These are phyloP conservation scores for Panicum miliaceum DNA, from an alignment of 176 grass and related monocot species.

Conservation along the genomic window DNA sequence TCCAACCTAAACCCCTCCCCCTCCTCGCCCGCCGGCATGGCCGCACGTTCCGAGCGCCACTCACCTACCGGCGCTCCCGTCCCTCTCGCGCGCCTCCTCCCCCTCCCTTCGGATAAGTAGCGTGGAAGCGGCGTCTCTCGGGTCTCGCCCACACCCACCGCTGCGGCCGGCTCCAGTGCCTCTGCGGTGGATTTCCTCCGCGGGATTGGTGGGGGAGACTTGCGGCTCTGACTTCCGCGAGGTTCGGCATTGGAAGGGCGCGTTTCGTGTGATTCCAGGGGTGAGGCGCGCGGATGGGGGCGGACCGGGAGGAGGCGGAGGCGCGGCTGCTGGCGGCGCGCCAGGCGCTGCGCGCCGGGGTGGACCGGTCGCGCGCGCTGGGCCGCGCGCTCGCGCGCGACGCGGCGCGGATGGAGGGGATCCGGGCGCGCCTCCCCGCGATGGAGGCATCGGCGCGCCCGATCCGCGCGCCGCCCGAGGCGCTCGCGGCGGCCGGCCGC, in stretches of 20 bases:
- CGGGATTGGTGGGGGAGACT: neutral
- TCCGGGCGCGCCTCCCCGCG: conserved; percentile 58
- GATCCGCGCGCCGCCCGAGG: conserved; percentile 64
- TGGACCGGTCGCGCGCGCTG: conserved; percentile 56
- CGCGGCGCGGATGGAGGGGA: conserved; percentile 38
- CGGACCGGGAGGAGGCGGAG: neutral
- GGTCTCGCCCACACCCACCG: neutral
- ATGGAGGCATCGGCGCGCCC: conserved; percentile 68
- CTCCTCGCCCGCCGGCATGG: neutral
- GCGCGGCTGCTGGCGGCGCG: conserved; percentile 58
- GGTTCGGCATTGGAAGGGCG: too few relatives aligned
- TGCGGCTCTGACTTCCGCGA: neutral
- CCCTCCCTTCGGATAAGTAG: neutral
- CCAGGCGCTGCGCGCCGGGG: conserved; percentile 37
- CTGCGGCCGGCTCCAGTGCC: neutral
- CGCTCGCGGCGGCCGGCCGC: conserved; percentile 45
- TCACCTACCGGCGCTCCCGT: conserved; percentile 38
- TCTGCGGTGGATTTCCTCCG: neutral
- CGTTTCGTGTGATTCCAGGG: too few relatives aligned
- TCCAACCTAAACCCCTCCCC: conserved; percentile 55
- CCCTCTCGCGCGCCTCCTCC: neutral
- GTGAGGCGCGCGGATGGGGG: too few relatives aligned
- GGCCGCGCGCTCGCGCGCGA: conserved; percentile 44
- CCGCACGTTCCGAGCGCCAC: conserved; percentile 17
- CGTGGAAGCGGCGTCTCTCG: neutral